These are phyloP conservation scores for Termitomyces titanicus DNA, from an alignment of 768 basidiomycete genomes.

Conservation along the genomic window DNA sequence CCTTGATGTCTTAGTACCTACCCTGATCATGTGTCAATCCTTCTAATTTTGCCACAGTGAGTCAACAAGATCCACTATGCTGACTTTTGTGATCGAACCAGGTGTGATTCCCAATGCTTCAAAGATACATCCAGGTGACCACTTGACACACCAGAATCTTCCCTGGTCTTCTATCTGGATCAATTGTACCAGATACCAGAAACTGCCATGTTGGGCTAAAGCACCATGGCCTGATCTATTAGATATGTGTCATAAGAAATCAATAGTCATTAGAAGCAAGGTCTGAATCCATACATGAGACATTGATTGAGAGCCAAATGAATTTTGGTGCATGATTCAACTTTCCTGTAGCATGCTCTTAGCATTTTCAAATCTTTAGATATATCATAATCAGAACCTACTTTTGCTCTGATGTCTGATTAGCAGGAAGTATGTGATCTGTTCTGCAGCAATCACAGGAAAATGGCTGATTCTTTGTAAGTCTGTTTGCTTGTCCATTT, in stretches of 20 bases:
- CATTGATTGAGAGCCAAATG: too few relatives aligned
- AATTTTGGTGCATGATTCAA: too few relatives aligned
- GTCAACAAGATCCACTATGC: slow-evolving; percentile 1
- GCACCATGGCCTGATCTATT: neutral
- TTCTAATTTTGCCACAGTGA: slow-evolving; percentile 12
- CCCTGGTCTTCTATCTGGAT: neutral
- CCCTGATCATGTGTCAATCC: too few relatives aligned
- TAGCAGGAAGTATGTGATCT: too few relatives aligned
- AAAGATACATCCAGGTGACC: neutral
- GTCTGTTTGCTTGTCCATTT: slow-evolving; percentile 12
- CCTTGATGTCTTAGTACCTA: too few relatives aligned
- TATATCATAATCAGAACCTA: too few relatives aligned
- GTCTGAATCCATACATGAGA: too few relatives aligned
- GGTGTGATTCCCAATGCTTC: neutral
- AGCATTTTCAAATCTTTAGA: too few relatives aligned
- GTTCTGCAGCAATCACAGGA: neutral
- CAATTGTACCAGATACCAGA: neutral
- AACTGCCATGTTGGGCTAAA: neutral
- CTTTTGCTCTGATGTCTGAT: too few relatives aligned
- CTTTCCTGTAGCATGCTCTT: too few relatives aligned
- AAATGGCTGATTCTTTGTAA: neutral
- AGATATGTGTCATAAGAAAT: too few relatives aligned
- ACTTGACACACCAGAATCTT: neutral
- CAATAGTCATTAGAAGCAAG: too few relatives aligned
- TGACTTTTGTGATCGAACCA: neutral